These are phyloP conservation scores for Fistulinella staudtii DNA, from an alignment of 1,284 basidiomycete species.

Conservation along the genomic window DNA sequence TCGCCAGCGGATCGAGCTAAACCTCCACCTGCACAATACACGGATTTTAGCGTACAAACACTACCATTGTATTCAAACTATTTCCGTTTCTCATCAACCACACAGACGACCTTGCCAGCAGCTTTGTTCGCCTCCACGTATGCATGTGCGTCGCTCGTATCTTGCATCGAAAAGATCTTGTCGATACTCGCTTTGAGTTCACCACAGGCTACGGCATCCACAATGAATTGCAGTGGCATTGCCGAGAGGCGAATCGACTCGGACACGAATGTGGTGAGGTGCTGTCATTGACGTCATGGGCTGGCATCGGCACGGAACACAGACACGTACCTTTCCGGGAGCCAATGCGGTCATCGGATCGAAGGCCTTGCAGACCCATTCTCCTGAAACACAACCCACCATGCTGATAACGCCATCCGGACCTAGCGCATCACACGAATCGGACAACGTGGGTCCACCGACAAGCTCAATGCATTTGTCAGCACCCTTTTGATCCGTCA, in stretches of 20 bases:
- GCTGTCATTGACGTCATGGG: conserved; percentile 8
- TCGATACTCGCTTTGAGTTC: conserved; percentile 18
- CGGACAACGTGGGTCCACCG: conserved; percentile 16
- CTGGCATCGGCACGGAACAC: neutral
- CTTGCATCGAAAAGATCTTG: conserved; percentile 23
- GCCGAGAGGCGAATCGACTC: conserved; percentile 16
- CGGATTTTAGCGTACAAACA: neutral
- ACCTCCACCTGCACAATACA: neutral
- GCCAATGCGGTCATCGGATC: conserved; percentile 16
- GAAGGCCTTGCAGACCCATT: conserved; percentile 21
- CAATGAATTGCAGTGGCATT: conserved; percentile 19
- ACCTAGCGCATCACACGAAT: conserved; percentile 17
- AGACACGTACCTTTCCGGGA: conserved; percentile 1
- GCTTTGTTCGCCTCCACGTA: conserved; percentile 25
- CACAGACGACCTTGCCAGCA: conserved; percentile 23
- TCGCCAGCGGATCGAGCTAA: neutral
- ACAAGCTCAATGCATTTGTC: conserved; percentile 25
- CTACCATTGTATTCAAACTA: neutral
- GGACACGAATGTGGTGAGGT: conserved; percentile 20
- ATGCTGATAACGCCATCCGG: conserved; percentile 17
- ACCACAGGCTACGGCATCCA: conserved; percentile 18
- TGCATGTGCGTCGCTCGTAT: conserved; percentile 16
- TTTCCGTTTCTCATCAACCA: conserved; percentile 6
- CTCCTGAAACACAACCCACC: conserved; percentile 20
- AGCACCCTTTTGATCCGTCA: conserved; percentile 19